Conservation (phyloP, 225 moss, liverwort and hornwort genomes). For the Polytrichum commune region DNA sequence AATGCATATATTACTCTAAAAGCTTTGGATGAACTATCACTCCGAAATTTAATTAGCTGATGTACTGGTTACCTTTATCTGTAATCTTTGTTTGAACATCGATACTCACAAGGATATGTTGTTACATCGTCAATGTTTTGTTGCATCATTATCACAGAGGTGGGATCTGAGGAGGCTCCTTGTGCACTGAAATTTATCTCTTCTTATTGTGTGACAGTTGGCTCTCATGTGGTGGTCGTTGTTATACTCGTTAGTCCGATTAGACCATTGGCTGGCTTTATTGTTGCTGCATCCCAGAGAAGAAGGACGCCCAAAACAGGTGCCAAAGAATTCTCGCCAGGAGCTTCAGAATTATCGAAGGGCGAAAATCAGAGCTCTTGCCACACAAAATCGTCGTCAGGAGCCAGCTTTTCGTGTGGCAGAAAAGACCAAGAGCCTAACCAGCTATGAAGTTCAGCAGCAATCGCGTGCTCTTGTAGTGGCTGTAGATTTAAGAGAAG, state of each 20-base stretch:
- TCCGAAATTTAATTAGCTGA: too few relatives aligned
- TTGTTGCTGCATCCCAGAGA: slow-evolving; percentile 9
- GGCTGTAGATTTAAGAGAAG: slow-evolving; percentile 21
- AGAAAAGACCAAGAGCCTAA: not conserved
- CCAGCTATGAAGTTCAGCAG: not conserved
- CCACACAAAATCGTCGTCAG: not conserved
- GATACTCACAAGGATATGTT: too few relatives aligned
- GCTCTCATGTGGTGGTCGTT: slow-evolving; percentile 36
- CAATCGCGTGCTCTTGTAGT: slow-evolving; percentile 17
- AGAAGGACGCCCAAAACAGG: not conserved
- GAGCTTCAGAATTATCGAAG: too few relatives aligned
- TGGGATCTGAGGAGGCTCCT: too few relatives aligned
- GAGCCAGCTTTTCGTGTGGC: not conserved
- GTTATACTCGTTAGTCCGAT: slow-evolving; percentile 27
- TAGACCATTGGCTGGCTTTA: slow-evolving; percentile 17
- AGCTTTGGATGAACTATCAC: too few relatives aligned
- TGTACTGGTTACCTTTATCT: too few relatives aligned
- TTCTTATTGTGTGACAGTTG: slow-evolving; percentile 23
- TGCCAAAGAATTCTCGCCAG: slow-evolving; percentile 1
- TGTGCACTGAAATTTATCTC: not conserved
- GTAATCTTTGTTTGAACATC: too few relatives aligned
- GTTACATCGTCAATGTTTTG: too few relatives aligned
- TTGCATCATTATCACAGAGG: too few relatives aligned
- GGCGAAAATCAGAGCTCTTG: too few relatives aligned
- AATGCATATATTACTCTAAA: too few relatives aligned